Evolutionary conservation across 306 rosid genomes (phyloP).

Genomic region (Begonia fuchsioides): DNA sequence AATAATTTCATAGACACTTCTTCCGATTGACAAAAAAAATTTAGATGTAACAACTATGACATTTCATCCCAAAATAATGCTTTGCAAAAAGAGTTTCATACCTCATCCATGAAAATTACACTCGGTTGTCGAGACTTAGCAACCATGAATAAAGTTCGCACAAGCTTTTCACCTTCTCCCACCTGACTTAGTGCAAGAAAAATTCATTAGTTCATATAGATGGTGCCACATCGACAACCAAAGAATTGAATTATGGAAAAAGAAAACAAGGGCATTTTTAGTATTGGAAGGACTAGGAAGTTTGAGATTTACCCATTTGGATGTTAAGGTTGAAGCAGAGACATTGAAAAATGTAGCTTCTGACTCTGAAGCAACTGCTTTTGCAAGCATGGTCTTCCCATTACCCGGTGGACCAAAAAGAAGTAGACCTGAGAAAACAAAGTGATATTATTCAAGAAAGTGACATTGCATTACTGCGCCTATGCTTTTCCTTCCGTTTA

Average conservation of each 20-base stretch:
- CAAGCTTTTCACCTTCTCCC: conserved; percentile 95
- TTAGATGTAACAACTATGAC: no score
- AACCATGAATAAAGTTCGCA: conserved; percentile 80
- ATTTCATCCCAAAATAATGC: conserved; percentile 4
- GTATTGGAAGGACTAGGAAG: neutral
- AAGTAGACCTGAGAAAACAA: conserved; percentile 56
- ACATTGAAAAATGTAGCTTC: conserved; percentile 90
- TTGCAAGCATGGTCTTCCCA: conserved; percentile 98
- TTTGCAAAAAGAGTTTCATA: conserved; percentile 16
- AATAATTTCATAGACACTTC: no score
- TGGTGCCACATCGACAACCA: neutral
- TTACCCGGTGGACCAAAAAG: conserved; percentile 98
- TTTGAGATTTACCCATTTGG: conserved; percentile 75
- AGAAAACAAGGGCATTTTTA: no score
- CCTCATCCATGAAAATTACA: conserved; percentile 96
- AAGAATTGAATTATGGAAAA: no score
- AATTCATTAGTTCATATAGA: conserved; percentile 8
- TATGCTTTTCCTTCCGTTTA: no score
- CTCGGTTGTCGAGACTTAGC: conserved; percentile 93
- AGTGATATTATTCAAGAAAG: conserved; percentile 6
- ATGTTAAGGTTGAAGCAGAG: conserved; percentile 83
- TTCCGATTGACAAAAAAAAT: no score
- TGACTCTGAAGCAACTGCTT: conserved; percentile 97
- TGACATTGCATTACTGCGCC: no score
- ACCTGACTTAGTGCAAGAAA: conserved; percentile 40